Conservation (phyloP, 306 rosid genomes). For the Phaseolus lunatus region DNA sequence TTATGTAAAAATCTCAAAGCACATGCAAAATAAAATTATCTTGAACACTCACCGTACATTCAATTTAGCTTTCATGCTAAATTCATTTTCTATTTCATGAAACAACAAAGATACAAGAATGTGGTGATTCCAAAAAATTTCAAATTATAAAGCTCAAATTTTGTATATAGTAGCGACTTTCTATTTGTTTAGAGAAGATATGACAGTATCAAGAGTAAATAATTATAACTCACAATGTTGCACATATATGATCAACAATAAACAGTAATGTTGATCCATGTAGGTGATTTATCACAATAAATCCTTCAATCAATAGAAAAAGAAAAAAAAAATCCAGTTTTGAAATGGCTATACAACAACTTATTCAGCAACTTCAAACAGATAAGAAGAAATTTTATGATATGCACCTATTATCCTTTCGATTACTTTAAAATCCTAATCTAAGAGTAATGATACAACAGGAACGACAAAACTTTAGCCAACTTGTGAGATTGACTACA, state of each 20-base stretch:
- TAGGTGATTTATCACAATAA: slow-evolving; percentile 1
- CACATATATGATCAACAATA: background rate
- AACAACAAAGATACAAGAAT: slow-evolving; percentile 32
- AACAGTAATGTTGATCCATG: background rate
- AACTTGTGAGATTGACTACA: background rate
- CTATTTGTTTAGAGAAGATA: background rate
- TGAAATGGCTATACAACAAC: background rate
- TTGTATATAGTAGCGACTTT: background rate
- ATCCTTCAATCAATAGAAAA: slow-evolving; percentile 1
- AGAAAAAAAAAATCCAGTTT: background rate
- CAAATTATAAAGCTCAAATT: slow-evolving; percentile 9
- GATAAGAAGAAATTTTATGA: slow-evolving; percentile 6
- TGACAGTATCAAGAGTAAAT: background rate
- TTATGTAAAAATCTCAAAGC: slow-evolving; percentile 1
- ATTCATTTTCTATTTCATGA: slow-evolving; percentile 21
- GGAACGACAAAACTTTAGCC: background rate
- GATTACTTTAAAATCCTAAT: slow-evolving; percentile 1
- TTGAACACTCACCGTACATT: background rate
- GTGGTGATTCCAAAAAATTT: slow-evolving; percentile 5
- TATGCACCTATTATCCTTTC: background rate
- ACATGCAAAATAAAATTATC: slow-evolving; percentile 11
- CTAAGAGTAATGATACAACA: slow-evolving; percentile 1
- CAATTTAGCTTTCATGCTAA: slow-evolving; percentile 15
- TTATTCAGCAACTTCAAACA: slow-evolving; percentile 19
- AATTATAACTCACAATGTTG: background rate